Conservation (phyloP, 306 rosid species). For the Herpetospermum pedunculosum region DNA sequence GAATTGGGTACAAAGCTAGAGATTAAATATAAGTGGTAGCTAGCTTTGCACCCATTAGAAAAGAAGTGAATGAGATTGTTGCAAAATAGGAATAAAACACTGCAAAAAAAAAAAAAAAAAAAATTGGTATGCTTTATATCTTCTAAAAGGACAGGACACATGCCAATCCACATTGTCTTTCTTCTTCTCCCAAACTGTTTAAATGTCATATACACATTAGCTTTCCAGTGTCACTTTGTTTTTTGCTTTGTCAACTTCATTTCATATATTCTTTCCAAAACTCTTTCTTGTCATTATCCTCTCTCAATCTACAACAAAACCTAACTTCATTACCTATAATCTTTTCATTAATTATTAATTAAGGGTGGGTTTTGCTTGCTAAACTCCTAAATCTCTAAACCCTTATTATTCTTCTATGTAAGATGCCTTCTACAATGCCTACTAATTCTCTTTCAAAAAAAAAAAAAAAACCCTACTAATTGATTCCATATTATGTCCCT, state of each 20-base stretch:
- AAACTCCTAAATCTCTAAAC: too few species aligned
- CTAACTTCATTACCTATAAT: too few species aligned
- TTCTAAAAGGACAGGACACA: slow-evolving; percentile 3
- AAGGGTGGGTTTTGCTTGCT: too few species aligned
- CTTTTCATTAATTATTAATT: too few species aligned
- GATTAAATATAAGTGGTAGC: neutral
- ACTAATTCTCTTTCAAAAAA: too few species aligned
- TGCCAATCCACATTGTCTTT: neutral
- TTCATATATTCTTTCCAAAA: neutral
- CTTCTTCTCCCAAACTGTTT: neutral
- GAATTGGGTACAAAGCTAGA: neutral
- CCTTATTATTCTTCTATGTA: too few species aligned
- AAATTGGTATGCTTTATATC: neutral
- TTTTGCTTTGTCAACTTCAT: neutral
- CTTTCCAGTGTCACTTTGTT: neutral
- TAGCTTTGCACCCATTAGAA: neutral
- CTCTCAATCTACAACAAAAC: too few species aligned
- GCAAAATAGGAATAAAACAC: too few species aligned
- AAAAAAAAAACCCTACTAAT: too few species aligned
- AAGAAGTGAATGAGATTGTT: neutral
- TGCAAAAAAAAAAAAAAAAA: neutral
- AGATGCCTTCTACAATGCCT: too few species aligned
- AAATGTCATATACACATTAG: neutral
- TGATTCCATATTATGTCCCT: too few species aligned
- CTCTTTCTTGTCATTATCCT: neutral